These are phyloP conservation scores for Rhodotorula sp. DNA, from an alignment of 1,284 basidiomycete genomes.

Conservation along the genomic window DNA sequence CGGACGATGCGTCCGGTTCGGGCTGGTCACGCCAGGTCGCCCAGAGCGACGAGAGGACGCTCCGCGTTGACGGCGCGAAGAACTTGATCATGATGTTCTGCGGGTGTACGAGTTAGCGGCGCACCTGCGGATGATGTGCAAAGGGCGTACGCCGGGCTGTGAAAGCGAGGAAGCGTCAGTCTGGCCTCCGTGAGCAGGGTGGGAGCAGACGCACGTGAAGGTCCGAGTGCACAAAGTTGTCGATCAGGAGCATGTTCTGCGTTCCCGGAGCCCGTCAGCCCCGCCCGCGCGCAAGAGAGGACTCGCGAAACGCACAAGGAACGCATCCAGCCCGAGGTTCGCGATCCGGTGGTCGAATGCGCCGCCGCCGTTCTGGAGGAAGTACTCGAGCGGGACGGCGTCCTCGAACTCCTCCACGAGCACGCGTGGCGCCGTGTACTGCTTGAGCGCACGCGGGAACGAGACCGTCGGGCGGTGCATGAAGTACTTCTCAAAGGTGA, in stretches of 20 bases:
- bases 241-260: conserved; percentile 94
- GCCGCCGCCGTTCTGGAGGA: conserved; percentile 85
- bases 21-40: conserved; percentile 54
- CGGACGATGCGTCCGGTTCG: conserved; percentile 56
- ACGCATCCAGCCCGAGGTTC: conserved; percentile 90
- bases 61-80: conserved; percentile 49
- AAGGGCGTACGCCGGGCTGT: conserved; percentile 5
- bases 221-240: conserved; percentile 98
- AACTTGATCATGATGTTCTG: conserved; percentile 48
- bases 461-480: conserved; percentile 70
- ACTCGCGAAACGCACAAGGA: conserved; percentile 65
- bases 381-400: conserved; percentile 85
- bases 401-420: conserved; percentile 92
- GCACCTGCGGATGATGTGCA: accelerated
- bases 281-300: background rate
- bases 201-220: conserved; percentile 60
- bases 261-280: background rate
- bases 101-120: conserved; percentile 9
- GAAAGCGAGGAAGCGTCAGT: conserved; percentile 25
- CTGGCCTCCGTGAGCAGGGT: conserved; percentile 73
- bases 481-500: conserved; percentile 86
- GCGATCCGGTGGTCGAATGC: conserved; percentile 88
- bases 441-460: conserved; percentile 82
- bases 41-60: conserved; percentile 38
- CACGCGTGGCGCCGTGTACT: conserved; percentile 77